Evolutionary conservation across 495 filamentous ascomycete species (phyloP).

Genomic region (Aspergillus heteromorphus): DNA sequence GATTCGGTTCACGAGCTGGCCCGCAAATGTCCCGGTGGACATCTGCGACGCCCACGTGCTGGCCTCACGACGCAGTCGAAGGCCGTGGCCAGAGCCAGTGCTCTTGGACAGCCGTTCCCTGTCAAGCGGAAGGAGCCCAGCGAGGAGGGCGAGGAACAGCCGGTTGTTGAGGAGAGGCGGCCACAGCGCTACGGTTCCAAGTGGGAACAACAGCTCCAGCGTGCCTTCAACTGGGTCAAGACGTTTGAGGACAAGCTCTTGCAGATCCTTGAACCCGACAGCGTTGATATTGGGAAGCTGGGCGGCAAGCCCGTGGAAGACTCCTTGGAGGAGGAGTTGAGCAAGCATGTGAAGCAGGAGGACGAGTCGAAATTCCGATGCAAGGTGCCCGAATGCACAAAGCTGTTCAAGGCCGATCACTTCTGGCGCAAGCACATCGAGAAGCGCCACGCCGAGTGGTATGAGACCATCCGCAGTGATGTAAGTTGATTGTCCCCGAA

Average conservation of each 20-base stretch:
- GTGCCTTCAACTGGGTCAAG: conserved; percentile 98
- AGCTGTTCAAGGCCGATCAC: conserved; percentile 91
- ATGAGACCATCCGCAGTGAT: conserved; percentile 71
- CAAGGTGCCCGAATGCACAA: conserved; percentile 91
- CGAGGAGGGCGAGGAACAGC: conserved; percentile 59
- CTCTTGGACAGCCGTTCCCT: conserved; percentile 72
- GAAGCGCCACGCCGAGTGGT: conserved; percentile 90
- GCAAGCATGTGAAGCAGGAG: conserved; percentile 89
- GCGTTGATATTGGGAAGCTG: conserved; percentile 77
- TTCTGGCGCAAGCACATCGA: conserved; percentile 99
- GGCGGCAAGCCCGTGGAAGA: conserved; percentile 85
- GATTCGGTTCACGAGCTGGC: conserved; percentile 94
- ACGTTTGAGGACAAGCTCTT: conserved; percentile 96
- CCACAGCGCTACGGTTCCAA: conserved; percentile 62
- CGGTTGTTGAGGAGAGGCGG: conserved; percentile 60
- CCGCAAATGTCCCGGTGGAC: conserved; percentile 92
- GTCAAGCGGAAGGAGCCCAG: conserved; percentile 65
- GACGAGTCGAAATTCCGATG: conserved; percentile 95
- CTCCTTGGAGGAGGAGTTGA: conserved; percentile 77
- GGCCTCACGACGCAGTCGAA: conserved; percentile 78
- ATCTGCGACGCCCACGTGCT: conserved; percentile 83
- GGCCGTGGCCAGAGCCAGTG: conserved; percentile 78
- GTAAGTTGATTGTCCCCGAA: conserved; percentile 45
- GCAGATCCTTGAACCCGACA: conserved; percentile 85
- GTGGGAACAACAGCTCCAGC: conserved; percentile 81